phyloP scores from a whole-genome alignment of 305 asterid genomes.

The Ilex paraguariensis region DNA sequence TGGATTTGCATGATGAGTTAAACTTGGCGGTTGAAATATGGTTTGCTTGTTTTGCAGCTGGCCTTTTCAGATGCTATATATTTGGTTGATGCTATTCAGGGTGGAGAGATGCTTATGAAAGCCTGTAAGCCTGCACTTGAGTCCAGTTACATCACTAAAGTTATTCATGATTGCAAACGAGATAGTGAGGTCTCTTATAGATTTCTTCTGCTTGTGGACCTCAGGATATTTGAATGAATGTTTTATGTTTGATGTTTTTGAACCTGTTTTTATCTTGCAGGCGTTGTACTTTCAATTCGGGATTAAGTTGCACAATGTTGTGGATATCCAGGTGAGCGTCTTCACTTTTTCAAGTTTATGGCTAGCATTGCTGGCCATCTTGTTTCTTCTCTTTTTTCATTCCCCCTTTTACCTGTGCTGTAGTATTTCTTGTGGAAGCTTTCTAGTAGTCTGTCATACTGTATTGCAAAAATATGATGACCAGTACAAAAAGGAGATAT shows the following conservation, averaged over 20 bases:
- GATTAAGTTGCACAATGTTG: constrained; percentile 81
- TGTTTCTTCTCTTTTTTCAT: neutral
- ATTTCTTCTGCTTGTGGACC: constrained; percentile 20
- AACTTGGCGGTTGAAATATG: neutral
- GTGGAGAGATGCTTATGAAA: constrained; percentile 70
- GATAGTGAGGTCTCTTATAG: constrained; percentile 93
- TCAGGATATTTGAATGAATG: constrained; percentile 15
- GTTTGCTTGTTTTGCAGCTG: constrained; percentile 45
- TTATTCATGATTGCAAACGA: constrained; percentile 97
- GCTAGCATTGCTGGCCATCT: constrained; percentile 4
- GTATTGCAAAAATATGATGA: too few species aligned
- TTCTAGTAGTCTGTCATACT: too few species aligned
- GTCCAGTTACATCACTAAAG: constrained; percentile 88
- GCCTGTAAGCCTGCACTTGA: constrained; percentile 99
- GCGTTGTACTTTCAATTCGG: constrained; percentile 92
- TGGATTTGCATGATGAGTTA: too few species aligned
- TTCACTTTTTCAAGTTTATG: constrained; percentile 8
- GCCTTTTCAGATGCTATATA: constrained; percentile 91
- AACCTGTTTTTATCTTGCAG: constrained; percentile 41
- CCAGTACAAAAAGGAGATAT: too few species aligned
- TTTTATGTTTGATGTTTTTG: constrained; percentile 20
- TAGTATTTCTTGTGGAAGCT: neutral
- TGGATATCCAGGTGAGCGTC: constrained; percentile 85
- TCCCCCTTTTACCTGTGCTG: neutral
- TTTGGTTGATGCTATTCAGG: constrained; percentile 94